These are phyloP conservation scores for Termitomyces sp. DNA, from an alignment of 768 basidiomycete species.

Conservation along the genomic window DNA sequence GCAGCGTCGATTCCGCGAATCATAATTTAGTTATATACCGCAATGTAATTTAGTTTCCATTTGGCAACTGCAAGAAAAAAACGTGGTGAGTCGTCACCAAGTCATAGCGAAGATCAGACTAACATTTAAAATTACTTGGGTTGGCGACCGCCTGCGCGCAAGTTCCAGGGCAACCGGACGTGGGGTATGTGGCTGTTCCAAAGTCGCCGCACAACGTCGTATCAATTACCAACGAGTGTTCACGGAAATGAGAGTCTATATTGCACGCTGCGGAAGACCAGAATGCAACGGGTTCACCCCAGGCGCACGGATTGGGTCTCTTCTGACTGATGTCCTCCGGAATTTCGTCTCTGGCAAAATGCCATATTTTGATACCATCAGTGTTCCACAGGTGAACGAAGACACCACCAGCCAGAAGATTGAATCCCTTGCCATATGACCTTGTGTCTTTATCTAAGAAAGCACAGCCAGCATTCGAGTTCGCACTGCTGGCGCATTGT, in stretches of 20 bases:
- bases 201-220: slow-evolving; percentile 46
- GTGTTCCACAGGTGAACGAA: slow-evolving; percentile 52
- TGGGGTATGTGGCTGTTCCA: slow-evolving; percentile 31
- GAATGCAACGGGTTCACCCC: slow-evolving; percentile 49
- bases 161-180: slow-evolving; percentile 32
- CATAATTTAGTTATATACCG: slow-evolving; percentile 7
- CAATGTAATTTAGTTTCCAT: slow-evolving; percentile 48
- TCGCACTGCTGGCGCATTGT: slow-evolving; percentile 35
- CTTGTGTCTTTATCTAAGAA: slow-evolving; percentile 29
- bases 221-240: slow-evolving; percentile 46
- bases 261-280: slow-evolving; percentile 40
- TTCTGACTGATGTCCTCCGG: slow-evolving; percentile 43
- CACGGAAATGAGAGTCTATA: slow-evolving; percentile 43
- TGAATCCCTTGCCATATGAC: slow-evolving; percentile 42
- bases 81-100: neutral
- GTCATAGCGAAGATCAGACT: slow-evolving; percentile 3
- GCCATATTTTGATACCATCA: slow-evolving; percentile 51
- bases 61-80: slow-evolving; percentile 35
- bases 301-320: slow-evolving; percentile 40
- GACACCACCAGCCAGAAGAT: slow-evolving; percentile 41
- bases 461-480: slow-evolving; percentile 44
- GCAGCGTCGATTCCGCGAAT: neutral
- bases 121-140: slow-evolving; percentile 46
- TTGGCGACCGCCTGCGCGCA: slow-evolving; percentile 47
- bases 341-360: slow-evolving; percentile 46